Percentiles rank a stretch among this genome's conserved stretches.
Conservation (phyloP, 2,329 filamentous ascomycete species). For the Exophiala sp. region DNA sequence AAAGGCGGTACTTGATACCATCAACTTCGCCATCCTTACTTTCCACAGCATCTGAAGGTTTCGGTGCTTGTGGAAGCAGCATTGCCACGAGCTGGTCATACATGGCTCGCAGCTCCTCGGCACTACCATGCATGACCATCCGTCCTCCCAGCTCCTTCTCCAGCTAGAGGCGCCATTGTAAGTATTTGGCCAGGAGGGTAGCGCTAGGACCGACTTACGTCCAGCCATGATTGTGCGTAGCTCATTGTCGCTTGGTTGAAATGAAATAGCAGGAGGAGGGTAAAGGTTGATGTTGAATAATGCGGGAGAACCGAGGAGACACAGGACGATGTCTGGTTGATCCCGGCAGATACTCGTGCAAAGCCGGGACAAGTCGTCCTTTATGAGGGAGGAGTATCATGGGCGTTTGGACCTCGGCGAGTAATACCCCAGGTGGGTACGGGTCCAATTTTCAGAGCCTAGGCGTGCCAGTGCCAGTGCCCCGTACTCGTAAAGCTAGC, state of each 20-base stretch:
- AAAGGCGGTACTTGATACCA: slow-evolving; percentile 24
- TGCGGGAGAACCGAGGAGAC: no score
- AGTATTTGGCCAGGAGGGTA: not conserved
- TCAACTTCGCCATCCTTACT: slow-evolving; percentile 24
- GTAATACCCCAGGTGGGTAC: no score
- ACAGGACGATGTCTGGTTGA: no score
- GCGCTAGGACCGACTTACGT: slow-evolving; percentile 10
- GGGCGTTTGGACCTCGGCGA: no score
- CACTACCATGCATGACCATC: slow-evolving; percentile 19
- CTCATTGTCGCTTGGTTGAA: slow-evolving; percentile 12
- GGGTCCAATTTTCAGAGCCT: no score
- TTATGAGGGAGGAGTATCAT: no score
- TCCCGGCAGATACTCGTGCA: no score
- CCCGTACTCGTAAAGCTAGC: no score
- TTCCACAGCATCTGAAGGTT: slow-evolving; percentile 24
- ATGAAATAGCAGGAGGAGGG: not conserved
- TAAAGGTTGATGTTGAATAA: no score
- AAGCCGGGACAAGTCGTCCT: no score
- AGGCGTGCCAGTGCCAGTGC: no score
- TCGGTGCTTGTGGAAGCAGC: slow-evolving; percentile 20
- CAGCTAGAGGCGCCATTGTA: slow-evolving; percentile 6
- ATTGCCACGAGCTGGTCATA: slow-evolving; percentile 20
- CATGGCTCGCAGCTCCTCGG: slow-evolving; percentile 20
- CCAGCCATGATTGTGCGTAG: slow-evolving; percentile 25
- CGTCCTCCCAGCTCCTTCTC: slow-evolving; percentile 24